A percentile compares a stretch with the other conserved stretches of the same genome.
Evolutionary conservation across 768 basidiomycete genomes (phyloP).

Genomic region (Mycena vulgaris): DNA sequence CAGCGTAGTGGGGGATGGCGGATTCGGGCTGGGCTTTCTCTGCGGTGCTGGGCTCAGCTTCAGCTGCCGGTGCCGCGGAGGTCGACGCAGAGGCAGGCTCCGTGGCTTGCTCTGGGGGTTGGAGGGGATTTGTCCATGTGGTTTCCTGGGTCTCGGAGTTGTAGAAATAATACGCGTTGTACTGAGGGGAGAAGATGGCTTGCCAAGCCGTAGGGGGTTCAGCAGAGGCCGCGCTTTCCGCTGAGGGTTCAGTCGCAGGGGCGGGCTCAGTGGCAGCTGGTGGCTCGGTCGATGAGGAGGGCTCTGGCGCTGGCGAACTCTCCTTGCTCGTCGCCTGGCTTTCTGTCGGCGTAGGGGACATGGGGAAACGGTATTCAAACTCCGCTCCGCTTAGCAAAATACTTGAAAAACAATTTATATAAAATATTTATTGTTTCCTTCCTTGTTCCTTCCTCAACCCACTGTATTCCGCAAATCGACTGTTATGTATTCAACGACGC

Average conservation of each 20-base stretch:
- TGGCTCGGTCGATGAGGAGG: conserved; percentile 30
- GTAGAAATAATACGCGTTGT: conserved; percentile 90
- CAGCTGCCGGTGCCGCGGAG: conserved; percentile 36
- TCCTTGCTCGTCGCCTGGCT: conserved; percentile 28
- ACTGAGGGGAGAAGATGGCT: conserved; percentile 83
- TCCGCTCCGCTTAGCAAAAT: conserved; percentile 16
- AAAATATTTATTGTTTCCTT: too few species aligned
- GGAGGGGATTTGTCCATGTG: conserved; percentile 87
- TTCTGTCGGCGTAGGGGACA: conserved; percentile 25
- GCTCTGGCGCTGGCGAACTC: conserved; percentile 29
- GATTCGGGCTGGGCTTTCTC: conserved; percentile 35
- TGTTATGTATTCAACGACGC: too few species aligned
- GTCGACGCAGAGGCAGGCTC: conserved; percentile 44
- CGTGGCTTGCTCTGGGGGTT: conserved; percentile 48
- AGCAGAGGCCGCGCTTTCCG: conserved; percentile 29
- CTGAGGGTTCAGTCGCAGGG: conserved; percentile 26
- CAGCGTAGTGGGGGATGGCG: conserved; percentile 56
- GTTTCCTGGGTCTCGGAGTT: conserved; percentile 84
- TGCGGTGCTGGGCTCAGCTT: conserved; percentile 39
- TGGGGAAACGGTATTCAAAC: conserved; percentile 25
- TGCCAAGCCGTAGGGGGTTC: conserved; percentile 70
- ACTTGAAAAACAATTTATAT: too few species aligned
- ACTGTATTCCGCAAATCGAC: too few species aligned
- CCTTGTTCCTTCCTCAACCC: too few species aligned
- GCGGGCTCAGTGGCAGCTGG: conserved; percentile 16